Conservation (phyloP, 2,329 filamentous ascomycete species). For the Leptosphaerulina australis region DNA sequence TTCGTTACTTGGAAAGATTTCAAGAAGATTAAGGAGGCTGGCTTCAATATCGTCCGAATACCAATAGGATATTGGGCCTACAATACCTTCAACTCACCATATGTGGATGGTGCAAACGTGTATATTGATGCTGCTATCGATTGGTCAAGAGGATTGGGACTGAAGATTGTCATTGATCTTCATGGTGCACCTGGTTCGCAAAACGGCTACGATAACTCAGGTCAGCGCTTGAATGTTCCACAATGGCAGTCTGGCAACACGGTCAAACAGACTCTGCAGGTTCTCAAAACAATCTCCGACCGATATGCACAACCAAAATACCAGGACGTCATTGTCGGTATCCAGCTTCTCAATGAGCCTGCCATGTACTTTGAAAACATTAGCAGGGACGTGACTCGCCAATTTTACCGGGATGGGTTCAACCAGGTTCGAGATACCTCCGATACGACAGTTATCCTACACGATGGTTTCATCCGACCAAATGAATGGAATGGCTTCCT, state of each 20-base stretch:
- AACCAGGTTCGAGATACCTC: slow-evolving; percentile 54
- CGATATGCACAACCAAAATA: slow-evolving; percentile 62
- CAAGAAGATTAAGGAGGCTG: slow-evolving; percentile 60
- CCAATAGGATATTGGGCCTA: slow-evolving; percentile 67
- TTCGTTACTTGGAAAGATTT: slow-evolving; percentile 61
- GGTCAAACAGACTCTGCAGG: slow-evolving; percentile 58
- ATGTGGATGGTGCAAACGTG: slow-evolving; percentile 57
- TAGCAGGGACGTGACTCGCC: slow-evolving; percentile 53
- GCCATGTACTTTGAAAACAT: slow-evolving; percentile 53
- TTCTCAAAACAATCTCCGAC: slow-evolving; percentile 62
- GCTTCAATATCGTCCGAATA: slow-evolving; percentile 65
- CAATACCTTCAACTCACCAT: slow-evolving; percentile 57
- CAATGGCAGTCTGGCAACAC: slow-evolving; percentile 57
- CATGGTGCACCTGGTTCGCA: slow-evolving; percentile 64
- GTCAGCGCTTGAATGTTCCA: slow-evolving; percentile 54
- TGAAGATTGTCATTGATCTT: slow-evolving; percentile 65
- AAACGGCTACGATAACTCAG: slow-evolving; percentile 68
- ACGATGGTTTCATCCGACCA: slow-evolving; percentile 62
- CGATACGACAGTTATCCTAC: slow-evolving; percentile 61
- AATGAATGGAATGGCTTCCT: slow-evolving; percentile 67
- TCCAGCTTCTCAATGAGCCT: slow-evolving; percentile 65
- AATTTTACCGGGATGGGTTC: slow-evolving; percentile 63
- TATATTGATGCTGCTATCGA: slow-evolving; percentile 64
- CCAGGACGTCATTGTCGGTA: slow-evolving; percentile 64
- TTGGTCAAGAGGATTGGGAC: slow-evolving; percentile 59